phyloP scores from a whole-genome alignment of 2,329 filamentous ascomycete genomes.

The Cytospora paraplurivora region DNA sequence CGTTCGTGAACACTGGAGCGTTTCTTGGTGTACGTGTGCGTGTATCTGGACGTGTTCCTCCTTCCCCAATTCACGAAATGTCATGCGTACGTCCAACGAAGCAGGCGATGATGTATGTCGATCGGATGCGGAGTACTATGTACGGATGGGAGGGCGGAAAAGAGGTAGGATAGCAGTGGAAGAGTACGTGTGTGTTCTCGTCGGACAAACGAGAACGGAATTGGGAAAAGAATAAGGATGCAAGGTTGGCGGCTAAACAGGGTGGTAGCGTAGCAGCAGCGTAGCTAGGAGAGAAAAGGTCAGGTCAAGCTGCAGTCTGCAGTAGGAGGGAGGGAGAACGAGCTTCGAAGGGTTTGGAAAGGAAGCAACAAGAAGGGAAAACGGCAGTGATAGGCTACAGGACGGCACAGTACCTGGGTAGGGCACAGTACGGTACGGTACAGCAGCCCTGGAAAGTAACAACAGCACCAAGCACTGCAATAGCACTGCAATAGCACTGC shows the following conservation, averaged over 20 bases:
- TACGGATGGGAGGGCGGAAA: neutral
- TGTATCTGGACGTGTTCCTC: conserved; percentile 10
- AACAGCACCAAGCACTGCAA: too few species aligned
- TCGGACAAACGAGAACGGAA: neutral
- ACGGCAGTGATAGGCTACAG: neutral
- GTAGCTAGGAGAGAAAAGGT: neutral
- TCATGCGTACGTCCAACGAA: neutral
- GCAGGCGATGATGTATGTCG: conserved; percentile 3
- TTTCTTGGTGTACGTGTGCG: neutral
- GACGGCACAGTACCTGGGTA: too few species aligned
- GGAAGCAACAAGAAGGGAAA: neutral
- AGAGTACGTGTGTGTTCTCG: neutral
- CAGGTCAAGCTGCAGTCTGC: neutral
- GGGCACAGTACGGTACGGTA: neutral
- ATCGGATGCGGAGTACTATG: neutral
- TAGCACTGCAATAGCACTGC: too few species aligned
- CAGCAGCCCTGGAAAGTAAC: neutral
- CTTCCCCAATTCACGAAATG: conserved; percentile 12
- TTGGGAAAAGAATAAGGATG: neutral
- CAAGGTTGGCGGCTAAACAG: neutral
- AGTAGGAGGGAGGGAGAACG: neutral
- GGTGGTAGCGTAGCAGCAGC: neutral
- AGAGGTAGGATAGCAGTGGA: neutral
- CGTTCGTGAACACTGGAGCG: conserved; percentile 7
- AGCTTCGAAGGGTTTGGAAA: neutral